Evolutionary conservation across 2,329 filamentous ascomycete genomes (phyloP), one percentile per base, ranked within the genome.

Genomic region (Colletotrichum limetticola): DNA sequence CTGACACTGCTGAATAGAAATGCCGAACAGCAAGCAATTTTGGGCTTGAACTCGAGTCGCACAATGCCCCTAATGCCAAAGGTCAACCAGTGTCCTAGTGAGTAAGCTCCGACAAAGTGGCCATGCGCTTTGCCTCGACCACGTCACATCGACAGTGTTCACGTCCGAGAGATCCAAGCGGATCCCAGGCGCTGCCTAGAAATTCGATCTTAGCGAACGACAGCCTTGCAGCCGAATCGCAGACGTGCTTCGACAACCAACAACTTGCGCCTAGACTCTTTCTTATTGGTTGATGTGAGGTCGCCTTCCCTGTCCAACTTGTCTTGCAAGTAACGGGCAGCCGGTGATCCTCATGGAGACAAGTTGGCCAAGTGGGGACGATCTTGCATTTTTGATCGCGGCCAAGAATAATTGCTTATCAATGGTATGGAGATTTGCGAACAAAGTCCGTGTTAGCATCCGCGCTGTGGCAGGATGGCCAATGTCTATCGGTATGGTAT

Each of bases 101-200:
- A 49, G 19, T n/a, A 49, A 56, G 12, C 55, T 61, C 22, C 42
- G 42, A 49, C 42, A 49, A 26, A 12, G 22, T 26, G 56, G 53
- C 30, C 19, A 30, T 42, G 57, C 35, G 32, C 24, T 66, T 32
- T 52, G 66, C 71, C 66, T 35, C 65, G 56, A 65, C 66, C 66
- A 72, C 49, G 66, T 66, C 71, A 70, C 49, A 66, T 72, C 61
- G 46, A 19, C 49, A 32, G 64, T 55, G 24, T 46, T 37, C 14
- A 63, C 22, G 71, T 66, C 66, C 26, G 71, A 71, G 71, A 62
- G 66, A 66, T 59, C 71, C 59, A 71, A 70, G 71, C 71, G 66
- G 66, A 66, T 69, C 60, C 60, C 55, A 70, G 56, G 59, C 70
- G 56, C 46, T 28, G 71, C 37, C 60, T 66, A 35, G 60, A 28